Evolutionary conservation across 306 rosid species (phyloP), one percentile per base, ranked within the genome.

Genomic region (Medicago lupulina): DNA sequence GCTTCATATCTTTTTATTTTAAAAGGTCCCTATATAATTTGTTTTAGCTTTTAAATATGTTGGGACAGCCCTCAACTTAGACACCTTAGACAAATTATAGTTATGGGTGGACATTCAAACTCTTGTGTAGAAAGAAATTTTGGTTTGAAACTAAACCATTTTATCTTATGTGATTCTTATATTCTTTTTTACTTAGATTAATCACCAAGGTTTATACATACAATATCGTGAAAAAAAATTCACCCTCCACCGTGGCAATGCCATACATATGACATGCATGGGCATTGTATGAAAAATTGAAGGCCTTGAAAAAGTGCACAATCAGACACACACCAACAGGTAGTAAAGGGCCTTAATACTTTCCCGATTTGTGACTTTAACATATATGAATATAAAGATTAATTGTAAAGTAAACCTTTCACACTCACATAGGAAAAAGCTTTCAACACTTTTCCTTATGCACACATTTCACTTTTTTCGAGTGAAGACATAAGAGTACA

Each of bases 401-500:
- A 59, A 78, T 41, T 36, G 58, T 50, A 84, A 84, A 80, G 84
- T 73, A 49, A 76, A 57, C n/a, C 39, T 9, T 3, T 15, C 34
- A 64, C 53, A 75, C 62, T 71, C 11, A 40, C 34, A 70, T n/a
- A 46, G 46, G 71, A 75, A 81, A 71, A 53, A 18, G 61, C 18
- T 77, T 77, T 50, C 10, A 66, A 43, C 65, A 74, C 75, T 77
- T 77, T 73, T 60, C 47, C 44, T 62, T 51, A 36, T 39, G 54
- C 21, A 76, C 73, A 84, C 50, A 28, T 60, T 71, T 44, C 7
- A 25, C 63, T 36, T 75, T 84, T 80, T 53, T 58, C 14, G 80
- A 70, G 44, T 73, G 85, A 81, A 65, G 88, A 84, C 85, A 59
- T 43, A 63, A 63, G 41, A 69, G 76, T 17, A 81, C 88, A 81